Conservation (phyloP, 306 rosid species). For the Dalbergia cultrata region DNA sequence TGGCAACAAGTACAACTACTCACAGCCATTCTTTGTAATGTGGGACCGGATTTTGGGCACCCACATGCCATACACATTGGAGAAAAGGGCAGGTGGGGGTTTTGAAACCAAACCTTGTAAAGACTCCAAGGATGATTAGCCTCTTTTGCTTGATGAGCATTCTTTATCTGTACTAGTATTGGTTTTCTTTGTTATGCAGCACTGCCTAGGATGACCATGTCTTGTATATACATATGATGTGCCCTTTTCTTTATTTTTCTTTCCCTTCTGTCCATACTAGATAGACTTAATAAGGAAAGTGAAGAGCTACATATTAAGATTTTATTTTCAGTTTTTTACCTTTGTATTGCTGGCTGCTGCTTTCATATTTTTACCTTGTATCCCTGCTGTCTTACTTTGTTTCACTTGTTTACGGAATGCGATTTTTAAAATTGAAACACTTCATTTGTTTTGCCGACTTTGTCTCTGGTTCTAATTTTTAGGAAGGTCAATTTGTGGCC, state of each 20-base stretch:
- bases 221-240: slow-evolving; percentile 74
- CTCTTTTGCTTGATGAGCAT: slow-evolving; percentile 52
- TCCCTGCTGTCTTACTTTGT: not conserved
- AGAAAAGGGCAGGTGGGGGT: slow-evolving; percentile 81
- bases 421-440: slow-evolving; percentile 27
- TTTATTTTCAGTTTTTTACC: slow-evolving; percentile 27
- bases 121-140: slow-evolving; percentile 69
- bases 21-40: slow-evolving; percentile 92
- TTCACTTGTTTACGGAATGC: slow-evolving; percentile 18
- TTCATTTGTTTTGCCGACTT: not conserved
- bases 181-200: slow-evolving; percentile 49
- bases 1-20: slow-evolving; percentile 92
- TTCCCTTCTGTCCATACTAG: slow-evolving; percentile 54
- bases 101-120: slow-evolving; percentile 75
- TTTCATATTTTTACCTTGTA: not conserved
- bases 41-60: slow-evolving; percentile 94
- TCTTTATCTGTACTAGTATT: slow-evolving; percentile 65
- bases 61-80: slow-evolving; percentile 90
- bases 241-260: slow-evolving; percentile 57
- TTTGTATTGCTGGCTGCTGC: slow-evolving; percentile 43
- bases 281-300: slow-evolving; percentile 53
- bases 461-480: not conserved
- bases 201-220: slow-evolving; percentile 49
- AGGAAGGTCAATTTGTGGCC: not conserved
- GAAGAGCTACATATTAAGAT: slow-evolving; percentile 23